These are phyloP conservation scores for Heteromeles arbutifolia DNA, from an alignment of 306 rosid genomes.

Conservation along the genomic window DNA sequence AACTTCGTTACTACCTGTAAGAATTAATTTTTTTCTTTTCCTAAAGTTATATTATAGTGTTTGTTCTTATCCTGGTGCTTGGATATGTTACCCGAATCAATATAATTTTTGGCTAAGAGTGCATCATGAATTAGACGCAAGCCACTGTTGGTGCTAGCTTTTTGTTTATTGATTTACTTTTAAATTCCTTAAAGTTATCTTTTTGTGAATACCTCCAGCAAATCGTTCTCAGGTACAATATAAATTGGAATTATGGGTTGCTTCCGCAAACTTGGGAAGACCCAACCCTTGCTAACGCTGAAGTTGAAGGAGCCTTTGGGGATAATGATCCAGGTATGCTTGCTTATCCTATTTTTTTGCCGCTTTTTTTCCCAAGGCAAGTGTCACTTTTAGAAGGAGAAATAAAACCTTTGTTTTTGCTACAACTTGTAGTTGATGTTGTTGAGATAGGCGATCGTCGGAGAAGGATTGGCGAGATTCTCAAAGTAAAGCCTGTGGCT, in stretches of 20 bases:
- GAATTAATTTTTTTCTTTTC: constrained; percentile 16
- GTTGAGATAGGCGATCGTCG: constrained; percentile 72
- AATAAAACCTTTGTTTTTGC: background rate
- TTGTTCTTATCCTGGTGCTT: constrained; percentile 3
- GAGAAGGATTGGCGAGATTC: constrained; percentile 70
- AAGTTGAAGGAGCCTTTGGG: constrained; percentile 91
- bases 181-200: background rate
- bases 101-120: background rate
- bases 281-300: constrained; percentile 70
- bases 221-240: constrained; percentile 52
- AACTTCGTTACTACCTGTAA: constrained; percentile 95
- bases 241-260: constrained; percentile 90
- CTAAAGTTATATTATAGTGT: background rate
- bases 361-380: background rate
- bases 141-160: background rate
- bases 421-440: constrained; percentile 66
- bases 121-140: background rate
- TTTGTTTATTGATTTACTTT: background rate
- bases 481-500: constrained; percentile 83
- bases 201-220: background rate
- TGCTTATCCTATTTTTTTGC: background rate
- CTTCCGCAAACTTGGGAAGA: constrained; percentile 99
- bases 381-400: background rate
- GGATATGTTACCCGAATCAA: background rate
- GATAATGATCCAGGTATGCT: constrained; percentile 82